Evolutionary conservation across 2,329 filamentous ascomycete species (phyloP), one percentile per base, ranked within the genome.

Genomic region (Aspergillus quadrilineatus): DNA sequence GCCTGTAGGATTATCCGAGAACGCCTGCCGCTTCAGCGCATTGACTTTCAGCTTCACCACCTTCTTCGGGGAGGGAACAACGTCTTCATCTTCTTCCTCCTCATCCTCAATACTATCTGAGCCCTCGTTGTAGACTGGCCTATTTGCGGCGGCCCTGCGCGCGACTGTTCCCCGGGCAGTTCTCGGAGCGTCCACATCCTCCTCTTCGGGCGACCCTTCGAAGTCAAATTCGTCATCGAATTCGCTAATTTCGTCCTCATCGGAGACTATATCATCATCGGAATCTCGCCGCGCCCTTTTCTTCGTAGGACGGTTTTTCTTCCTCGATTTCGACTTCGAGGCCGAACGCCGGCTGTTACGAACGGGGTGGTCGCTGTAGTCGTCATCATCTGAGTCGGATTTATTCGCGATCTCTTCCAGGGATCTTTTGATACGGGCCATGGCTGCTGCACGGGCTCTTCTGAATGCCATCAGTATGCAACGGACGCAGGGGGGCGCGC

Each of bases 121-220:
- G 51, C 75, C 79, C 67, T 85, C 83, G 61, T 84, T 79, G 76
- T 87, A 86, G 32, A 76, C 78, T 44, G 80, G 76, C 26, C 72
- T 69, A 63, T 83, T 81, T 65, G 81, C 81, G 9, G 81, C 79
- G n/a, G 79, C 81, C 57, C 77, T 77, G 60, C 85, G 80, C 61
- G 81, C 79, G 44, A 80, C 77, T 47, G 82, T 76, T 36, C 85
- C 85, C 49, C 82, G 81, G 15, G 82, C 80, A 63, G 85, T 85
- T 56, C 79, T 75, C 64, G 83, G 80, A 1, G 79, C 72, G 53
- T 69, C 69, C 6, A 64, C 58, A 32, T 76, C 74, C 2, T 76
- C 73, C 47, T 75, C 66, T 15, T 82, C 67, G 9, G 81, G 79
- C 3, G 72, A 77, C 32, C 80, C 79, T 41, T 79, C 74, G 36